Conservation (phyloP, 2,329 filamentous ascomycete species). For the Diplodia seriata region DNA sequence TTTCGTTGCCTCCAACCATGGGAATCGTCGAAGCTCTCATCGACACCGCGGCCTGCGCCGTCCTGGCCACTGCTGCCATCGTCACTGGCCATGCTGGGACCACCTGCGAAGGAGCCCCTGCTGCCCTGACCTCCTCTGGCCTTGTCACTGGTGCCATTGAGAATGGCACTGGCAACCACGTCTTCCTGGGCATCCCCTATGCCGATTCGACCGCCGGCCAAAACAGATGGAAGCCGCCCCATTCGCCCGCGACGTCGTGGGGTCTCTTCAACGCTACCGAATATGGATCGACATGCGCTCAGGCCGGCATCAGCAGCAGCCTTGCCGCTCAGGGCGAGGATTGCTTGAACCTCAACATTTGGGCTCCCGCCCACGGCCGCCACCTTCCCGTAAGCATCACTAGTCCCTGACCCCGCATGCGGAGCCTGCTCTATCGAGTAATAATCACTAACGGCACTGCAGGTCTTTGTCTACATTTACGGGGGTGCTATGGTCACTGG, state of each 20-base stretch:
- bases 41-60: slow-evolving; percentile 4
- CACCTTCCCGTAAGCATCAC: slow-evolving; percentile 41
- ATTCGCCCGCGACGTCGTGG: slow-evolving; percentile 5
- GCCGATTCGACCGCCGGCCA: slow-evolving; percentile 28
- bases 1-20: slow-evolving; percentile 21
- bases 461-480: slow-evolving; percentile 55
- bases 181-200: slow-evolving; percentile 32
- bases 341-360: slow-evolving; percentile 47
- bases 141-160: slow-evolving; percentile 25
- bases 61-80: slow-evolving; percentile 13
- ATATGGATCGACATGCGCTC: slow-evolving; percentile 31
- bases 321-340: slow-evolving; percentile 38
- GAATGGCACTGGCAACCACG: slow-evolving; percentile 29
- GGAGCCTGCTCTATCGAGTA: background rate
- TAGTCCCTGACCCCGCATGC: slow-evolving; percentile 8
- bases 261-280: slow-evolving; percentile 23
- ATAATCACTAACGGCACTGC: slow-evolving; percentile 15
- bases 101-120: slow-evolving; percentile 19
- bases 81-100: slow-evolving; percentile 11
- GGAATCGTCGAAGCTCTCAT: slow-evolving; percentile 1
- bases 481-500: slow-evolving; percentile 55
- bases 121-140: slow-evolving; percentile 25
- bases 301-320: slow-evolving; percentile 28
- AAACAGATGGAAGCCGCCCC: slow-evolving; percentile 31
- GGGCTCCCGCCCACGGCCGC: slow-evolving; percentile 41